phyloP scores from a whole-genome alignment of 495 filamentous ascomycete genomes.

The Neurospora sp. region DNA sequence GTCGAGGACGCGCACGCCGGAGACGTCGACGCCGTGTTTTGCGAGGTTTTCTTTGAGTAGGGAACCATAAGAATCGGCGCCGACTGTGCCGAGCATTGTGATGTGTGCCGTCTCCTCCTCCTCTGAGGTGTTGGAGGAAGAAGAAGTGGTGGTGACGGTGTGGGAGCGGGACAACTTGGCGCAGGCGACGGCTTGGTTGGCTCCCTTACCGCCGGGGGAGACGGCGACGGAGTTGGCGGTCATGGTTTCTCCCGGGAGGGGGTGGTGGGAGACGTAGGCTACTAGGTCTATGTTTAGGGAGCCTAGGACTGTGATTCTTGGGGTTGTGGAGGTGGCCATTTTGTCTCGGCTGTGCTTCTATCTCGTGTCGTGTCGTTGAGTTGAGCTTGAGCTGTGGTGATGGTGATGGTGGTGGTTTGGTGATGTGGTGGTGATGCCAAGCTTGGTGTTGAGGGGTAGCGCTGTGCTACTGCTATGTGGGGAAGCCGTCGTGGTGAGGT shows the following conservation, averaged over 20 bases:
- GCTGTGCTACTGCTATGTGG: not conserved
- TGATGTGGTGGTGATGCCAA: not conserved
- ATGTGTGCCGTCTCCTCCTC: slow-evolving; percentile 38
- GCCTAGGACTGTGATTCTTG: slow-evolving; percentile 66
- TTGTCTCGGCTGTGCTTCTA: not conserved
- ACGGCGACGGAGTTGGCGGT: slow-evolving; percentile 66
- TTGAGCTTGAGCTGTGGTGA: not conserved
- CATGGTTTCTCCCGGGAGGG: slow-evolving; percentile 76
- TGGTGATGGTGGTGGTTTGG: not conserved
- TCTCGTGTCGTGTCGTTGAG: not conserved
- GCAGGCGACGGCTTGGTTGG: slow-evolving; percentile 87
- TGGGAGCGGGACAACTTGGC: slow-evolving; percentile 34
- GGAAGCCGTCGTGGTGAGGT: not conserved
- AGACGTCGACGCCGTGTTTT: slow-evolving; percentile 51
- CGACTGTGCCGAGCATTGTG: slow-evolving; percentile 77
- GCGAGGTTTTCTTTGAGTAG: slow-evolving; percentile 41
- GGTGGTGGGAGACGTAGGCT: slow-evolving; percentile 73
- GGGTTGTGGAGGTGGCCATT: slow-evolving; percentile 12
- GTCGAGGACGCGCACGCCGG: slow-evolving; percentile 28
- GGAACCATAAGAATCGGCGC: slow-evolving; percentile 53
- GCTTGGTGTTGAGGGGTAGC: not conserved
- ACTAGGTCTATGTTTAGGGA: slow-evolving; percentile 92
- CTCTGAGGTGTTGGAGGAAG: not conserved
- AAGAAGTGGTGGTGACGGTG: not conserved
- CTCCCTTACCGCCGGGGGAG: slow-evolving; percentile 85